phyloP scores from a whole-genome alignment of 768 basidiomycete species.

The Lactifluus piperatus region DNA sequence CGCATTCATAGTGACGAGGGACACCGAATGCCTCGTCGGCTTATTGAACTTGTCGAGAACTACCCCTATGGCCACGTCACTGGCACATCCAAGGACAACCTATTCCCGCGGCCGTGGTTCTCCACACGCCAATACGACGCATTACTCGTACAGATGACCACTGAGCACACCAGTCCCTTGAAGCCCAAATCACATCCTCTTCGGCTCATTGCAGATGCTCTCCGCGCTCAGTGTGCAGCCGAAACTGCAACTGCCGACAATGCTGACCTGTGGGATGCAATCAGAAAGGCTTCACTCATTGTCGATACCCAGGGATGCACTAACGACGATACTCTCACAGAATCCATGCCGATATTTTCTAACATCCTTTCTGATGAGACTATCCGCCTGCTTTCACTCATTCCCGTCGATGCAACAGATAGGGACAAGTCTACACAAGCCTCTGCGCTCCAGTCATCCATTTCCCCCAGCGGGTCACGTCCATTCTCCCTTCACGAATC shows the following conservation, averaged over 20 bases:
- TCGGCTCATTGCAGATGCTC: constrained; percentile 53
- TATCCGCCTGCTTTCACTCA: constrained; percentile 39
- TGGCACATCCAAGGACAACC: constrained; percentile 30
- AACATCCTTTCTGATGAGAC: constrained; percentile 66
- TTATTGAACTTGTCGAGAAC: constrained; percentile 57
- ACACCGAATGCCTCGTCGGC: constrained; percentile 56
- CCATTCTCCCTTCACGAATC: constrained; percentile 10
- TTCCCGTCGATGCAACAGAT: constrained; percentile 36
- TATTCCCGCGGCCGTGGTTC: constrained; percentile 57
- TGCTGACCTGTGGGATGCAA: constrained; percentile 43
- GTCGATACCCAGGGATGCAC: constrained; percentile 22
- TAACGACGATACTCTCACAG: constrained; percentile 21
- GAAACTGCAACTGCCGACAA: constrained; percentile 30
- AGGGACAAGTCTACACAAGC: constrained; percentile 23
- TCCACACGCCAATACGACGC: constrained; percentile 58
- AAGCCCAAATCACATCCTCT: constrained; percentile 44
- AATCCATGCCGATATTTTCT: constrained; percentile 34
- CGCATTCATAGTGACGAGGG: constrained; percentile 49
- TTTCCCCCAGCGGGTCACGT: constrained; percentile 22
- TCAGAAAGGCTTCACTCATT: constrained; percentile 32
- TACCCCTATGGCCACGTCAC: constrained; percentile 51
- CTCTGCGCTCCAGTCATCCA: constrained; percentile 28
- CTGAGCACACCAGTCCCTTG: constrained; percentile 31
- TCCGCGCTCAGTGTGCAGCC: constrained; percentile 32
- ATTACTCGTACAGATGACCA: constrained; percentile 57